Base-by-base conservation (phyloP, 257 asterid genomes). In the Petrea volubilis region DNA sequence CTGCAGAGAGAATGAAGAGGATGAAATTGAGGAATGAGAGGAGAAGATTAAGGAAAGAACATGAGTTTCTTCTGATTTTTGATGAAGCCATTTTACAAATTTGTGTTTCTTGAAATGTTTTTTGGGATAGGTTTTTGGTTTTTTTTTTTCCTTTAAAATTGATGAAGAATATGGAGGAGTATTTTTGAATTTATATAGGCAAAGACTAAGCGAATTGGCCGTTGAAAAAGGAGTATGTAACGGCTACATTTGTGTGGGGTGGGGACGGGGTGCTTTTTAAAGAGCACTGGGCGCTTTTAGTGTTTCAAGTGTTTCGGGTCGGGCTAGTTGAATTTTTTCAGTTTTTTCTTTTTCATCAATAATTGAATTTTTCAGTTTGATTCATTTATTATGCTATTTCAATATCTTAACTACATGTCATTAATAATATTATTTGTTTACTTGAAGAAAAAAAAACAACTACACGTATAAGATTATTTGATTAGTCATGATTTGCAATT, bases 1-100 rank as follows among this genome's bases (percentile, higher is more conserved):
- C 81, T 5, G 90, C 91, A 0, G 96, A 85, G 70, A 92, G 92
- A 31, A 85, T 63, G 82, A 92, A 88, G 71, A 92, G 91, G 64
- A 85, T 60, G 87, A 92, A 85, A 67, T 85, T 89, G 71, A 90
- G 59, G 71, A 82, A 80, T 0, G 89, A 81, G 74, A 86, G 82
- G 44, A 90, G 88, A n/a, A 88, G 70, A 40, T 64, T 79, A 14
- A 85, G 82, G 73, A 86, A 92, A 0, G 97, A 86, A 64, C 89
- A 88, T 5, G 92, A 81, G 20, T 44, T 23, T 15, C 60, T 78
- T 77, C 95, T 72, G 49, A 6, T 68, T 53, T 84, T 87, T 8
- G 90, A 75, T 14, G 93, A 79, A 50, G 88, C 88, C 94, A 87
- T 77, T n/a, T 50, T 51, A 2, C n/a, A 21, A 12, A 12, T n/a